These are phyloP conservation scores for Xylaria sp. DNA, from an alignment of 2,329 filamentous ascomycete species.

Conservation along the genomic window DNA sequence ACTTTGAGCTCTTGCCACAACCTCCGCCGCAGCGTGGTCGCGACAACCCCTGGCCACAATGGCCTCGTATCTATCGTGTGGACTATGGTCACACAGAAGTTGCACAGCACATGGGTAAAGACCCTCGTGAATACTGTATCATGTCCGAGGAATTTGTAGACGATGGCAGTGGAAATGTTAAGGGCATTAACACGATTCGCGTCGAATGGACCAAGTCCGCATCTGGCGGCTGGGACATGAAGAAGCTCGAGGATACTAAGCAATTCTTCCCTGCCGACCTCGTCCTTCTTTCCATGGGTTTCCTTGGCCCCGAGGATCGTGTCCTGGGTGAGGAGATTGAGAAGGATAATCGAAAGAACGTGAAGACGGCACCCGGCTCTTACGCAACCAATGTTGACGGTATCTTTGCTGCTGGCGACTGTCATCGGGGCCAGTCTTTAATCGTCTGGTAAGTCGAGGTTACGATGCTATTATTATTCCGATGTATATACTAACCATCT, in stretches of 20 bases:
- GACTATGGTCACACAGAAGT: slow-evolving; percentile 98
- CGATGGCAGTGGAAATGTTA: slow-evolving; percentile 86
- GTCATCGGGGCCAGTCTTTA: slow-evolving; percentile 90
- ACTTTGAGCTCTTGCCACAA: slow-evolving; percentile 95
- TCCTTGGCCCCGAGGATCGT: slow-evolving; percentile 91
- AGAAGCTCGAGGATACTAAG: slow-evolving; percentile 91
- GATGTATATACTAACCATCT: slow-evolving; percentile 49
- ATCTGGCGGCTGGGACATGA: slow-evolving; percentile 97
- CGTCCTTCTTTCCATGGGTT: slow-evolving; percentile 95
- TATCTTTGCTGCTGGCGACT: slow-evolving; percentile 94
- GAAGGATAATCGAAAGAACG: slow-evolving; percentile 91
- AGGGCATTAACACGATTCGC: slow-evolving; percentile 94
- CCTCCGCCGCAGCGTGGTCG: slow-evolving; percentile 88
- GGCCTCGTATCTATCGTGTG: slow-evolving; percentile 97
- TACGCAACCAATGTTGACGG: slow-evolving; percentile 90
- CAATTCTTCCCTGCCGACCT: slow-evolving; percentile 97
- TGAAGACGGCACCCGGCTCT: slow-evolving; percentile 89
- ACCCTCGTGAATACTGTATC: slow-evolving; percentile 96
- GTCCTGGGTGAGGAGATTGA: slow-evolving; percentile 89
- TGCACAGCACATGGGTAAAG: slow-evolving; percentile 94
- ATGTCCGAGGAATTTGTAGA: slow-evolving; percentile 98
- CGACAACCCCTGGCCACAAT: slow-evolving; percentile 98
- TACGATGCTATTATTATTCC: background rate
- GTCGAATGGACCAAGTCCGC: slow-evolving; percentile 95
- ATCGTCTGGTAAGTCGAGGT: slow-evolving; percentile 83